Base-by-base conservation (phyloP, 306 rosid species). In the Malus sylvestris region DNA sequence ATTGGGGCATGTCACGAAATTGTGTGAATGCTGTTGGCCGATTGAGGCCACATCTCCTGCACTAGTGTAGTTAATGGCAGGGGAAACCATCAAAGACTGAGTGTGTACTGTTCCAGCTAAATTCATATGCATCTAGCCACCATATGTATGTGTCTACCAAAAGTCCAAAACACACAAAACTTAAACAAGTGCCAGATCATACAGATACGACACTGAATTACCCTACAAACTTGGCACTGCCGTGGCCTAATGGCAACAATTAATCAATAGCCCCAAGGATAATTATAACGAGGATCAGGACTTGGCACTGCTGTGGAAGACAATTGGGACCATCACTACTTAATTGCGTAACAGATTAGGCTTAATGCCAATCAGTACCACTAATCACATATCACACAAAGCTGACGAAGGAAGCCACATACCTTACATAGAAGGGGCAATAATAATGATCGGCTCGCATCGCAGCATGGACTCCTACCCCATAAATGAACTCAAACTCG, bases 1-100 rank as follows among this genome's bases (percentile, higher is more conserved):
- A 83, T 65, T 81, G 68, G 85, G 77, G 59, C 63, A 78, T 72
- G 25, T 72, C 52, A 19, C 57, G 58, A 76, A 64, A 70, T 77
- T 74, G 71, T 80, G 78, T 72, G 75, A 53, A 52, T 65, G 87
- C 3, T 70, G 62, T 74, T 55, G 76, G 44, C 29, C 62, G 45
- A 42, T 32, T 74, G 76, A 35, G 70, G 78, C 83, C 87, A 72
- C 74, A 49, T 51, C 73, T 35, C 63, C 73, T 35, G 15, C 49
- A 35, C 53, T 51, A 2, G 38, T 33, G 79, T 9, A 57, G 22
- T 73, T 44, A 42, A 79, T 73, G 69, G 38, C 3, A 13, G 45
- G 27, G 40, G 42, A 46, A 18, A 49, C 70, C 27, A 22, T 67
- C 45, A 63, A 52, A 33, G 14, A 65, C 62, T 51, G 52, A 3